These are phyloP conservation scores for Trichoderma pleuroti DNA, from an alignment of 2,329 filamentous ascomycete genomes.

Conservation along the genomic window DNA sequence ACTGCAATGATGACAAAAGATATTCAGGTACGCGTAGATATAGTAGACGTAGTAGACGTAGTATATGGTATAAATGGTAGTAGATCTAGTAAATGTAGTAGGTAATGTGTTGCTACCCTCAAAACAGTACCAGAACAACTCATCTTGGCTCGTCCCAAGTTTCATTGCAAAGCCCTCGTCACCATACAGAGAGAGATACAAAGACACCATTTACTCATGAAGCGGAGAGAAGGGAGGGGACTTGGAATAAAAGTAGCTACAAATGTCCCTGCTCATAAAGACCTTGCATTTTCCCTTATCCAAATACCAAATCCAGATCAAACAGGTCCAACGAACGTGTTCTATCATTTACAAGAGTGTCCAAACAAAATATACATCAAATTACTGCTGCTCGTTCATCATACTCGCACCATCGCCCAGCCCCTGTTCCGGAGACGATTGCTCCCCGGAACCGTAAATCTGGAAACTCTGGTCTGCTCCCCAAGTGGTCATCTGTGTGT, in stretches of 20 bases:
- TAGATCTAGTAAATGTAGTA: background rate
- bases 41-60: background rate
- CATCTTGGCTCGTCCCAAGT: no score
- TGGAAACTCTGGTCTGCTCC: conserved; percentile 51
- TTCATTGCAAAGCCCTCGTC: background rate
- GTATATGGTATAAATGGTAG: background rate
- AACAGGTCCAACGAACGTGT: conserved; percentile 4
- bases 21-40: no score
- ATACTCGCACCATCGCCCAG: conserved; percentile 26
- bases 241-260: background rate
- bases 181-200: background rate
- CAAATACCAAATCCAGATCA: background rate
- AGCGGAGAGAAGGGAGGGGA: background rate
- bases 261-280: background rate
- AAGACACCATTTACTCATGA: background rate
- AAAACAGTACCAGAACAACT: background rate
- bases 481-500: conserved; percentile 52
- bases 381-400: conserved; percentile 23
- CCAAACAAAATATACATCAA: background rate
- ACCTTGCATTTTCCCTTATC: background rate
- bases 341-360: conserved; percentile 13
- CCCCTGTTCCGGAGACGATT: conserved; percentile 29
- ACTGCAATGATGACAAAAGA: background rate
- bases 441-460: conserved; percentile 41
- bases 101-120: background rate